Evolutionary conservation across 139 green algal species (phyloP).

Genomic region (Cymbomonas tetramitiformis): DNA sequence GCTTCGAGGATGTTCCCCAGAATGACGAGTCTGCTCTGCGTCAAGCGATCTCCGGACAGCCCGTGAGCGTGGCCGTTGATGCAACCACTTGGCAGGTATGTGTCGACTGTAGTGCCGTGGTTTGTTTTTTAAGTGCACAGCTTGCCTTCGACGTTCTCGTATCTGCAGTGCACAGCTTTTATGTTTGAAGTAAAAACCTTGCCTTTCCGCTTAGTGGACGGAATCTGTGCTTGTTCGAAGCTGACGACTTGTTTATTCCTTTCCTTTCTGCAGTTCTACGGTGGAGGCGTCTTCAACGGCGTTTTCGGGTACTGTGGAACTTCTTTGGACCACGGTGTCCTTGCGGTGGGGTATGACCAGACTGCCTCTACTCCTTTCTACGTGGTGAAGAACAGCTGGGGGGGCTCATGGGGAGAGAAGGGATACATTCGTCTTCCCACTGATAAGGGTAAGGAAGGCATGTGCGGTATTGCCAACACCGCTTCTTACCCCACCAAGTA

Average conservation of each 20-base stretch:
- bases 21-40: slow-evolving; percentile 43
- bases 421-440: slow-evolving; percentile 33
- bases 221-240: slow-evolving; percentile 29
- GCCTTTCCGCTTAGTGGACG: not conserved
- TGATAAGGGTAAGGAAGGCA: slow-evolving; percentile 8
- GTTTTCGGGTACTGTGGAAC: slow-evolving; percentile 32
- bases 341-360: slow-evolving; percentile 51
- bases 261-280: slow-evolving; percentile 37
- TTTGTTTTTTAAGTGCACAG: not conserved
- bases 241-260: too few relatives aligned
- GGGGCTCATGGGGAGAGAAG: slow-evolving; percentile 27
- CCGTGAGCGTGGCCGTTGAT: slow-evolving; percentile 83
- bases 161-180: too few relatives aligned
- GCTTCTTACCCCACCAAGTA: too few relatives aligned
- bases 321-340: slow-evolving; percentile 62
- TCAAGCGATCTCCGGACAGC: slow-evolving; percentile 66
- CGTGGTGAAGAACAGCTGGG: slow-evolving; percentile 43
- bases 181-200: slow-evolving; percentile 15
- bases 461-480: slow-evolving; percentile 32
- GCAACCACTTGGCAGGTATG: too few relatives aligned
- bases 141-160: slow-evolving; percentile 2
- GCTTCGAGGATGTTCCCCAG: slow-evolving; percentile 31
- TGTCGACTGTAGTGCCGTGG: slow-evolving; percentile 3
- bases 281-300: slow-evolving; percentile 32
- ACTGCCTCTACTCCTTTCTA: slow-evolving; percentile 32